Percentiles rank a stretch among this genome's conserved stretches.
These are phyloP conservation scores for Apiotrichum siamense DNA, from an alignment of 1,284 basidiomycete genomes.

Conservation along the genomic window DNA sequence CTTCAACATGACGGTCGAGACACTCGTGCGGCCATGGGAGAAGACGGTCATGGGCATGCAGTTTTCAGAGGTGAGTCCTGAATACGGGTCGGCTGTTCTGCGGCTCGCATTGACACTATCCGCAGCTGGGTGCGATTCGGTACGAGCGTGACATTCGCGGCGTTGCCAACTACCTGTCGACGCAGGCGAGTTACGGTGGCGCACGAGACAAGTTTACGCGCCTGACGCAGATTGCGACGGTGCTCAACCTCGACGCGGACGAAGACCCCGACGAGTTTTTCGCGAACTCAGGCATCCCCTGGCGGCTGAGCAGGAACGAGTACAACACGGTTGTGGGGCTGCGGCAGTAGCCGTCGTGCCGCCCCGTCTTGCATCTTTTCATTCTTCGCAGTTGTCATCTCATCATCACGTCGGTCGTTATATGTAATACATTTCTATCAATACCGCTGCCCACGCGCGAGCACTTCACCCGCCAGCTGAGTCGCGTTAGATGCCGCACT, in stretches of 20 bases:
- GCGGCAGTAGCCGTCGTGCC: conserved; percentile 48
- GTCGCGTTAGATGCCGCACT: conserved; percentile 1
- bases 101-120: background rate
- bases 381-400: background rate
- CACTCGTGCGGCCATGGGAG: conserved; percentile 89
- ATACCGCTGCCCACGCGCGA: background rate
- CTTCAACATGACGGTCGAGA: conserved; percentile 76
- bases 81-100: background rate
- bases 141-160: conserved; percentile 90
- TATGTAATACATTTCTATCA: background rate
- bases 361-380: background rate
- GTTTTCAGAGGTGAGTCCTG: conserved; percentile 71
- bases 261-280: conserved; percentile 90
- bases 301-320: conserved; percentile 73
- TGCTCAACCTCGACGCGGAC: conserved; percentile 83
- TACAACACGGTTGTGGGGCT: conserved; percentile 64
- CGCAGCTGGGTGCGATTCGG: conserved; percentile 86
- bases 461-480: background rate
- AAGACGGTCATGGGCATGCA: conserved; percentile 70
- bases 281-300: conserved; percentile 81
- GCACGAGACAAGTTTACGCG: conserved; percentile 85
- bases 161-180: conserved; percentile 72
- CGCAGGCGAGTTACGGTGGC: conserved; percentile 79
- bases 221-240: conserved; percentile 85
- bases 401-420: no score